Base-by-base conservation (phyloP, 805 yeast species). In the Scheffersomyces amazonensis region DNA sequence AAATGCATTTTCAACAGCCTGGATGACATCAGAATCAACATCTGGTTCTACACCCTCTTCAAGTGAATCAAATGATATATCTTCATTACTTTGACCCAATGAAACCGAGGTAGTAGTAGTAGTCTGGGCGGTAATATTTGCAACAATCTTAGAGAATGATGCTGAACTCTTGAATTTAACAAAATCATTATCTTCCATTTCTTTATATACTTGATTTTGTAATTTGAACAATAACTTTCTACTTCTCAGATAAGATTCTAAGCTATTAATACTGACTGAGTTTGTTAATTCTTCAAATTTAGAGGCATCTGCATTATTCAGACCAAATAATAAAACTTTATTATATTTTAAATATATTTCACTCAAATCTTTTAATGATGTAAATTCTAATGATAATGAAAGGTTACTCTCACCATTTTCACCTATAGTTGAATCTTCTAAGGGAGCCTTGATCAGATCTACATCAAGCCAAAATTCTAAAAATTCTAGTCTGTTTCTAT, bases 1-100 rank as follows among this genome's bases (percentile, higher is more conserved):
- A 39, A 83, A 71, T 2, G 86, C 88, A 52, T 76, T 80, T 50
- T 81, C 86, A 15, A 83, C 84, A 0, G 87, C 87, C 36, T 68
- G 65, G 4, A 80, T 57, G 1, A 76, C 81, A 13, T 58, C 65
- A 3, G 71, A 69, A 35, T 28, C 32, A 11, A 43, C 21, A 11
- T n/a, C 32, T 3, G 71, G 69, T 35, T 28, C 32, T 8, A 43
- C 21, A 11, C 15, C 32, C 12, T 27, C 30, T 27, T 27, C 30
- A 13, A 27, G n/a, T 5, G 30, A 27, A 27, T 27, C 30, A 27
- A 27, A 27, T 27, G 30, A 27, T 27, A 12, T 15, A 27, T 27
- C 30, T 5, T n/a, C 17, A 5, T n/a, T 5, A 5, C 16, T 7
- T 6, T 13, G 3, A 5, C 9, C 7, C n/a, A 5, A 6, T 6